These are phyloP conservation scores for Naganishia antarctica DNA, from an alignment of 768 basidiomycete genomes.

Conservation along the genomic window DNA sequence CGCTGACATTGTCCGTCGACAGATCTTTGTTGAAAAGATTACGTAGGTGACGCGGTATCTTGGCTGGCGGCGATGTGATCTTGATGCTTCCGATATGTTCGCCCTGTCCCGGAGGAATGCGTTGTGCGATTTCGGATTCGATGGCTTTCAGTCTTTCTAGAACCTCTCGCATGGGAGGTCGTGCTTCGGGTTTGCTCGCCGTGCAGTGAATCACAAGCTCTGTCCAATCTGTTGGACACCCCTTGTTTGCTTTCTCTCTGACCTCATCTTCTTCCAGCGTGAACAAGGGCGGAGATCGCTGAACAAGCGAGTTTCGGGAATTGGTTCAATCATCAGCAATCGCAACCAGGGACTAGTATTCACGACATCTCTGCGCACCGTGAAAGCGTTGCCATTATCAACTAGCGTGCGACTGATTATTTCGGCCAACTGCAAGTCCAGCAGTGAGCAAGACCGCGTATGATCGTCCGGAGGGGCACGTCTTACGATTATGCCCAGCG, in stretches of 20 bases:
- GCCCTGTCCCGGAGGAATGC: slow-evolving; percentile 62
- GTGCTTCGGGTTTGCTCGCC: slow-evolving; percentile 58
- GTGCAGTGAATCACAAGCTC: slow-evolving; percentile 74
- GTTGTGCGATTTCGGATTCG: slow-evolving; percentile 72
- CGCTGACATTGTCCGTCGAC: neutral
- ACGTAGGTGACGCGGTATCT: slow-evolving; percentile 25
- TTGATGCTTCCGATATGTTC: slow-evolving; percentile 79
- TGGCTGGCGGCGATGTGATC: slow-evolving; percentile 54
- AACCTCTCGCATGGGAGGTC: slow-evolving; percentile 73
- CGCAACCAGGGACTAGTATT: too few species aligned
- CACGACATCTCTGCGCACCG: slow-evolving; percentile 33
- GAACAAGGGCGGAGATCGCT: slow-evolving; percentile 73
- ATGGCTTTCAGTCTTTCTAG: slow-evolving; percentile 73
- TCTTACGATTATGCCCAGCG: slow-evolving; percentile 57
- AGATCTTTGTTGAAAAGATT: slow-evolving; percentile 23
- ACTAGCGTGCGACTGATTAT: slow-evolving; percentile 79
- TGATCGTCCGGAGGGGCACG: too few species aligned
- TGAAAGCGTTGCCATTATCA: slow-evolving; percentile 59
- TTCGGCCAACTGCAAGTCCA: slow-evolving; percentile 69
- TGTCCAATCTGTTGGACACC: slow-evolving; percentile 74
- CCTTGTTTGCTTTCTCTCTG: slow-evolving; percentile 60
- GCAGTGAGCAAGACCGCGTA: slow-evolving; percentile 13
- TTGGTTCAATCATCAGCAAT: too few species aligned
- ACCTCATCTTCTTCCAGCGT: slow-evolving; percentile 73
- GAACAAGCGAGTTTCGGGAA: slow-evolving; percentile 54